These are phyloP conservation scores for Crotalaria pallida DNA, from an alignment of 306 rosid species.

Conservation along the genomic window DNA sequence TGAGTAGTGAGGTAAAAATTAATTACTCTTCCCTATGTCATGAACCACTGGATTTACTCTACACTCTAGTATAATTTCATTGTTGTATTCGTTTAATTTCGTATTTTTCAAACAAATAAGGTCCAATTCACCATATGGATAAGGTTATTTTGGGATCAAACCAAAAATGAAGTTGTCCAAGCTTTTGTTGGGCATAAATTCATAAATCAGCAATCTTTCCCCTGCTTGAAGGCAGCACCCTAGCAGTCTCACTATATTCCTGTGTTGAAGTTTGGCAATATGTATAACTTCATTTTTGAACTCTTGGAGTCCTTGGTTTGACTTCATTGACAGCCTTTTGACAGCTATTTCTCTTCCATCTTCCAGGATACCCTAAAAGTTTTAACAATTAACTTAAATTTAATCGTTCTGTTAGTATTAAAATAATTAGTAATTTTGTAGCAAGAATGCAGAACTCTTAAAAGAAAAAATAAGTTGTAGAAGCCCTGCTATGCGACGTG, in stretches of 20 bases:
- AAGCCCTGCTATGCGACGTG: background rate
- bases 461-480: background rate
- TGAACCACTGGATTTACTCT: background rate
- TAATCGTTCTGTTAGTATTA: background rate
- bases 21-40: background rate
- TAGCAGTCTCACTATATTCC: conserved; percentile 45
- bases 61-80: background rate
- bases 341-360: conserved; percentile 49
- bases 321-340: conserved; percentile 42
- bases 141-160: background rate
- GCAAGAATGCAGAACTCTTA: background rate
- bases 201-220: conserved; percentile 39
- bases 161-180: conserved; percentile 43
- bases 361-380: conserved; percentile 34
- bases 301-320: conserved; percentile 42
- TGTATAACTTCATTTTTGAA: conserved; percentile 45
- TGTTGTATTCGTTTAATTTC: too few species aligned
- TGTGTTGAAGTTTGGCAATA: conserved; percentile 49
- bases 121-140: background rate
- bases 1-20: too few species aligned
- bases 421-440: background rate
- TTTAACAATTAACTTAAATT: too few species aligned
- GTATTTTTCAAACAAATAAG: background rate
- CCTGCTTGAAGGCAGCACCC: conserved; percentile 45
- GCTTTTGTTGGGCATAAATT: conserved; percentile 45